phyloP scores from a whole-genome alignment of 441 rosid genomes.

The Daphne laureola region DNA sequence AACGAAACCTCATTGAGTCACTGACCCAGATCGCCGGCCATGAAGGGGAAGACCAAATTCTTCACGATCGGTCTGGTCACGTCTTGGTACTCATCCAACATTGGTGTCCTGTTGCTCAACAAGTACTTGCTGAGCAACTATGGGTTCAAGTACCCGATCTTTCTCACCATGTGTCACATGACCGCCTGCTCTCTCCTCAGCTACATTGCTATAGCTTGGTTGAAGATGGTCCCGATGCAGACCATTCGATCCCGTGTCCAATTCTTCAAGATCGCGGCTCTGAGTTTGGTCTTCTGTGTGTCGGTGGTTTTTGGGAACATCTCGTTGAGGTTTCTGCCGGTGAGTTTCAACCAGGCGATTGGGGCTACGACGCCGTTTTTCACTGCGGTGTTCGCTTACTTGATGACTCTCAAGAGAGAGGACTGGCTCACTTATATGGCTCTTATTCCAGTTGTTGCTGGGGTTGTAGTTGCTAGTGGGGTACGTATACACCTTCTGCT shows the following conservation, averaged over 20 bases:
- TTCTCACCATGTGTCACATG: slow-evolving; percentile 96
- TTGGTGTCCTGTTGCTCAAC: slow-evolving; percentile 78
- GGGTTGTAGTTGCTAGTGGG: slow-evolving; percentile 89
- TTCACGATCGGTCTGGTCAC: slow-evolving; percentile 76
- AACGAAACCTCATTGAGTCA: slow-evolving; percentile 7
- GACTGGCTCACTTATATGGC: slow-evolving; percentile 89
- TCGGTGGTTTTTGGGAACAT: slow-evolving; percentile 88
- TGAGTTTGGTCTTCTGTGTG: slow-evolving; percentile 78
- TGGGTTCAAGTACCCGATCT: slow-evolving; percentile 88
- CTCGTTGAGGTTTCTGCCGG: slow-evolving; percentile 71
- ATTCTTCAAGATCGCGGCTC: slow-evolving; percentile 72
- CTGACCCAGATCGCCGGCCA: slow-evolving; percentile 11
- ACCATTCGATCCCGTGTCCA: slow-evolving; percentile 73
- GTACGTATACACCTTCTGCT: slow-evolving; percentile 27
- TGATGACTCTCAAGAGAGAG: slow-evolving; percentile 72
- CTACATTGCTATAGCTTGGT: slow-evolving; percentile 81
- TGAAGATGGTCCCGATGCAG: slow-evolving; percentile 92
- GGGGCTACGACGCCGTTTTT: slow-evolving; percentile 96
- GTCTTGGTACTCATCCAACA: slow-evolving; percentile 85
- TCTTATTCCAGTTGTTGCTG: slow-evolving; percentile 80
- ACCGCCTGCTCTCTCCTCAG: slow-evolving; percentile 78
- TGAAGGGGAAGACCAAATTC: slow-evolving; percentile 45
- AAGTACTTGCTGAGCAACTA: slow-evolving; percentile 80
- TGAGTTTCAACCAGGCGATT: slow-evolving; percentile 76
- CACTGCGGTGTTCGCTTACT: slow-evolving; percentile 80